Evolutionary conservation across 495 filamentous ascomycete species (phyloP).

Genomic region (Neurospora sp.): DNA sequence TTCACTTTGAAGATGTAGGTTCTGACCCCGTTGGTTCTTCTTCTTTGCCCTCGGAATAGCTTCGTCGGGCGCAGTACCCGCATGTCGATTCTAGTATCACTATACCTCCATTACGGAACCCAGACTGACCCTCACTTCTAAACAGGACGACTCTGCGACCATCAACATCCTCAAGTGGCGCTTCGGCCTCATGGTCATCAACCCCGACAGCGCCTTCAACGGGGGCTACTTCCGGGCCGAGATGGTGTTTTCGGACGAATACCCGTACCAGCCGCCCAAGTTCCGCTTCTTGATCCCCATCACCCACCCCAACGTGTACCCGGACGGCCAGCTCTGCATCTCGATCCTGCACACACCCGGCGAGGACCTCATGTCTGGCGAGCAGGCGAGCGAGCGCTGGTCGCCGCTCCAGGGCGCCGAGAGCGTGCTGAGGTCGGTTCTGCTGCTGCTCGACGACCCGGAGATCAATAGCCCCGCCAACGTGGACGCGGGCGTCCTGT

Average conservation of each 20-base stretch:
- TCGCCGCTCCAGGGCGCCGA: conserved; percentile 86
- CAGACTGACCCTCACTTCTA: conserved; percentile 2
- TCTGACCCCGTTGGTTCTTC: not conserved
- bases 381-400: conserved; percentile 83
- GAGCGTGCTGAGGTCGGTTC: conserved; percentile 82
- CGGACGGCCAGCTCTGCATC: conserved; percentile 85
- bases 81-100: not conserved
- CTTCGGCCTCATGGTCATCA: conserved; percentile 82
- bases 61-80: not conserved
- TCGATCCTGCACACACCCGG: conserved; percentile 91
- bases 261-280: conserved; percentile 84
- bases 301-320: conserved; percentile 90
- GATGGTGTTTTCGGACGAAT: conserved; percentile 82
- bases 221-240: conserved; percentile 85
- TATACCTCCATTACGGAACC: conserved; percentile 1
- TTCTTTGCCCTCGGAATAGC: not conserved
- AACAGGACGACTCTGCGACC: conserved; percentile 46
- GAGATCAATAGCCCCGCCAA: conserved; percentile 91
- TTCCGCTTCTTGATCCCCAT: conserved; percentile 74
- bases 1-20: conserved; percentile 55
- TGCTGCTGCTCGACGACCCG: conserved; percentile 89
- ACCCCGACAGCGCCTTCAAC: conserved; percentile 82
- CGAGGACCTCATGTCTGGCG: conserved; percentile 85
- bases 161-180: conserved; percentile 78
- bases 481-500: conserved; percentile 82